Evolutionary conservation across 1,139 yeast species (phyloP), one percentile per base, ranked within the genome.

Genomic region (Spathaspora sp.): DNA sequence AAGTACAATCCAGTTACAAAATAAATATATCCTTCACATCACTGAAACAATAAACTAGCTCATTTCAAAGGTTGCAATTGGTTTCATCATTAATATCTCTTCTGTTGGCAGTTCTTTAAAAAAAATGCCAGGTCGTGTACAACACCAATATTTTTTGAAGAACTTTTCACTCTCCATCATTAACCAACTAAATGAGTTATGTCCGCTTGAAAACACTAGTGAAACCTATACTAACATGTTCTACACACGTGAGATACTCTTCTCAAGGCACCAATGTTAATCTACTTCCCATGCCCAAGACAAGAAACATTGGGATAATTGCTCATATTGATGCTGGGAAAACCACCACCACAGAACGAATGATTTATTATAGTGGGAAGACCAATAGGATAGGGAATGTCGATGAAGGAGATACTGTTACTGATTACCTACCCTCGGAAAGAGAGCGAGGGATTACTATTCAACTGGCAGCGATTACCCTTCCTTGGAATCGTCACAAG

Each of bases 401-500:
- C 6, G 99, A 93, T 57, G 89, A 90, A 56, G 99, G 99, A 20
- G 97, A 93, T 57, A 93, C 99, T 0, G 95, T 91, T 1, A 93
- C 97, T 8, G 99, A 93, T 63, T 93, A 83, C 56, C 67, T 93
- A 38, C 90, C 95, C 0, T 90, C 95, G 38, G 99, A 93, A 61
- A 75, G 97, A 46, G 86, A 86, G 49, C 74, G 99, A 52, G 99
- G 99, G 1, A 93, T 93, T 51, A 93, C 99, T 0, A 93, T 93
- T 57, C 97, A 91, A 58, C 87, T 95, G 64, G 99, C 99, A 0
- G 98, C 99, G 0, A 90, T 91, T 40, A 82, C 97, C 0, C 80
- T 95, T 49, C 86, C 89, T 33, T 93, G 99, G 98, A 83, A 84
- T 50, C 66, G 69, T 15, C 80, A 82, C 57, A 81, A 81, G 54